Evolutionary conservation across 148 eudicot species (phyloP).

Genomic region (Cornus kousa): DNA sequence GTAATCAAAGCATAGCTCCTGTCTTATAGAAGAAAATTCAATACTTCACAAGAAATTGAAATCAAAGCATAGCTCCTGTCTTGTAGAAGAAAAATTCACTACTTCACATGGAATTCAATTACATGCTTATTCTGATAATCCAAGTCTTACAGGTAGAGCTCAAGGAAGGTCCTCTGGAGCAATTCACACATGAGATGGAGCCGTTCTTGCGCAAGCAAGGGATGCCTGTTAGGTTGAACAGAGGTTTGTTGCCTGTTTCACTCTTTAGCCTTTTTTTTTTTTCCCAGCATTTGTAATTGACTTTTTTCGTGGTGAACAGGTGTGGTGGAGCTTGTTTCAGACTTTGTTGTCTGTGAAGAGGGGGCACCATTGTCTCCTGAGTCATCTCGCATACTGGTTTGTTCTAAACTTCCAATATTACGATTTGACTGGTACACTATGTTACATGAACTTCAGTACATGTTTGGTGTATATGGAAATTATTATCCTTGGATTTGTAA

Average conservation of each 20-base stretch:
- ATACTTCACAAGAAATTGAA: not conserved
- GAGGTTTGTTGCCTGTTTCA: conserved; percentile 40
- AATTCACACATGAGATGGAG: conserved; percentile 97
- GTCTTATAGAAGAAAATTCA: not conserved
- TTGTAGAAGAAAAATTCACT: not conserved
- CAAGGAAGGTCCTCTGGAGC: conserved; percentile 82
- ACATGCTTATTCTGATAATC: not conserved
- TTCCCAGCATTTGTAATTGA: not conserved
- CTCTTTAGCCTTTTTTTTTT: not conserved
- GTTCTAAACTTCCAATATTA: conserved; percentile 17
- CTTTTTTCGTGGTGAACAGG: conserved; percentile 43
- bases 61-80: not conserved
- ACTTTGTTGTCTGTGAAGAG: conserved; percentile 83
- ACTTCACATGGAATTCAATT: not conserved
- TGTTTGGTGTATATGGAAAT: no score
- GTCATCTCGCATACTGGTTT: conserved; percentile 81
- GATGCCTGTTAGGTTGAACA: conserved; percentile 90
- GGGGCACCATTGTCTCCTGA: conserved; percentile 91
- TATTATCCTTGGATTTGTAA: no score
- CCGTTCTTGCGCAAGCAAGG: conserved; percentile 96
- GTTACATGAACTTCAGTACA: no score
- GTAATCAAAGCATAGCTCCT: not conserved
- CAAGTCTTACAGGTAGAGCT: conserved; percentile 70
- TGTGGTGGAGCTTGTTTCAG: conserved; percentile 83
- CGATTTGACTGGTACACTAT: not conserved